Percentiles rank a stretch among this genome's conserved stretches.
Conservation (phyloP, 2,329 filamentous ascomycete genomes). For the Fusarium nematophilum region DNA sequence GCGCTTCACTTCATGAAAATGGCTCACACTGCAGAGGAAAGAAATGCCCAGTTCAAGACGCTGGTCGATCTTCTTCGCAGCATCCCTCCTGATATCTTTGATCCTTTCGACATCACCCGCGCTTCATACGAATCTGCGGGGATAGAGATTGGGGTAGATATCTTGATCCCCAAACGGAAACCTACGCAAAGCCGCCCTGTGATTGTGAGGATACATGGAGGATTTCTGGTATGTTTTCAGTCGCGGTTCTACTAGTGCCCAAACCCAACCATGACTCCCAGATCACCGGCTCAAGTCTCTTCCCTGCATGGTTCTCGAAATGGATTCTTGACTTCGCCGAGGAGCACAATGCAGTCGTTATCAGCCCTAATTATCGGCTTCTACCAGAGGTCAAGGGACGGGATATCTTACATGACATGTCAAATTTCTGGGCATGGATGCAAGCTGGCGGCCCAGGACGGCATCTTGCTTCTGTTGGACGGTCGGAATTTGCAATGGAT, state of each 20-base stretch:
- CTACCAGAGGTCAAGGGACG: conserved; percentile 16
- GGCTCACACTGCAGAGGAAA: too few relatives aligned
- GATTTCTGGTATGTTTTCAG: conserved; percentile 4
- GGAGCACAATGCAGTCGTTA: neutral
- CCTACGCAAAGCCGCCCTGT: neutral
- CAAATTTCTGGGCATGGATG: conserved; percentile 18
- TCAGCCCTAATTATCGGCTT: conserved; percentile 14
- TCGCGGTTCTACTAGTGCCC: too few relatives aligned
- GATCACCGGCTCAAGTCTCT: conserved; percentile 11
- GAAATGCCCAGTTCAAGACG: too few relatives aligned
- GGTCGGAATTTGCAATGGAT: neutral
- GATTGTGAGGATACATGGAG: conserved; percentile 14
- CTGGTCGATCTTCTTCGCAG: neutral
- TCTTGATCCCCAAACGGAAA: neutral
- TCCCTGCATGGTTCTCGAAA: conserved; percentile 15
- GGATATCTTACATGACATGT: conserved; percentile 15
- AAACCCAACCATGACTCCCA: neutral
- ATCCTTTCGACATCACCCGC: neutral
- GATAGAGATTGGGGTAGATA: conserved; percentile 1
- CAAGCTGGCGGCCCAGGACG: neutral
- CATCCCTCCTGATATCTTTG: neutral
- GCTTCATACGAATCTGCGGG: neutral
- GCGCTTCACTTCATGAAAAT: too few relatives aligned
- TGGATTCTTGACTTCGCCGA: conserved; percentile 7
- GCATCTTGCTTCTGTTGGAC: neutral